Evolutionary conservation across 1,139 yeast genomes (phyloP).

Genomic region (Pichia sp.): DNA sequence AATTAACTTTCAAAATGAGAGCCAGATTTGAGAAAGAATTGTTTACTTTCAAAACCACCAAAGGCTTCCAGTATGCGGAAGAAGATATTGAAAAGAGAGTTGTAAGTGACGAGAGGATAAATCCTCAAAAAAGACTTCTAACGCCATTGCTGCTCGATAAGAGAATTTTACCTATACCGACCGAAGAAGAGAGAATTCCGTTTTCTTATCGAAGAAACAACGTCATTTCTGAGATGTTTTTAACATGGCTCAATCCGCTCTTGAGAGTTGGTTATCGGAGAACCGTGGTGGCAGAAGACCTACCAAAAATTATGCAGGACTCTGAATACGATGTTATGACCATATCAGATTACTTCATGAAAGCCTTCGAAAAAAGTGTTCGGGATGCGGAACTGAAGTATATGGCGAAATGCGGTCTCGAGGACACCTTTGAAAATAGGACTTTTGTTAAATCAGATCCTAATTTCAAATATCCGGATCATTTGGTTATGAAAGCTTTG

Average conservation of each 20-base stretch:
- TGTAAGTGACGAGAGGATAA: background rate
- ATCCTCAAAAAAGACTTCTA: background rate
- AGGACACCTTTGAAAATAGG: background rate
- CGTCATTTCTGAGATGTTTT: background rate
- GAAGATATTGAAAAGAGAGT: background rate
- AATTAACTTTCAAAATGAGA: background rate
- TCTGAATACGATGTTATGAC: background rate
- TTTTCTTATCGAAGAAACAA: background rate
- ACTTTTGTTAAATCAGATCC: background rate
- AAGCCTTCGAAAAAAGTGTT: background rate
- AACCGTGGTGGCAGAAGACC: background rate
- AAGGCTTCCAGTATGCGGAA: background rate
- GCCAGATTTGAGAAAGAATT: background rate
- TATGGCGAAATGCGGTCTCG: background rate
- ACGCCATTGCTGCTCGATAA: background rate
- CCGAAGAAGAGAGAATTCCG: background rate
- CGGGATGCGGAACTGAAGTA: background rate
- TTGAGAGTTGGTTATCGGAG: background rate
- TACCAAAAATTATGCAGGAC: background rate
- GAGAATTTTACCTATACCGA: background rate
- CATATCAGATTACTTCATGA: background rate
- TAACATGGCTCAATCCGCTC: background rate
- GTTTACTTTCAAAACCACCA: background rate
- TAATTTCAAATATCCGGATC: background rate
- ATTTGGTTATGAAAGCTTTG: background rate